Percentiles rank a stretch among this genome's conserved stretches.
Conservation (phyloP, 768 basidiomycete genomes). For the Naganishia friedmannii region DNA sequence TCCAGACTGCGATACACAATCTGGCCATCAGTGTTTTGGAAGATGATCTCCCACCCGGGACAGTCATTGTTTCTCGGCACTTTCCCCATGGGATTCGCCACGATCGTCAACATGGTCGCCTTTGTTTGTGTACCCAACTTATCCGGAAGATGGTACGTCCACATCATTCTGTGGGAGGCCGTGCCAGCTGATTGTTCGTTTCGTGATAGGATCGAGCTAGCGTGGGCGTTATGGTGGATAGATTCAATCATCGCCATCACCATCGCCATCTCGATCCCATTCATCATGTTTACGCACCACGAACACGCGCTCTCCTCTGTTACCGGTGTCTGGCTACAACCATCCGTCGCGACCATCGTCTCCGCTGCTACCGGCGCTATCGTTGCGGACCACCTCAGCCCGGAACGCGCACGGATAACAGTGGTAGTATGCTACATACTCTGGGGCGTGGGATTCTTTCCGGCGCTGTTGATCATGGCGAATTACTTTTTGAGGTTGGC, state of each 20-base stretch:
- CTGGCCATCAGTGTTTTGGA: constrained; percentile 42
- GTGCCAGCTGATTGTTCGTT: too few species aligned
- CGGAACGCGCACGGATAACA: constrained; percentile 60
- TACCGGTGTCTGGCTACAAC: constrained; percentile 70
- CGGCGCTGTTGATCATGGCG: constrained; percentile 67
- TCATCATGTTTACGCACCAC: constrained; percentile 66
- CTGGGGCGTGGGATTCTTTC: constrained; percentile 58
- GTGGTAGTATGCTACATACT: constrained; percentile 58
- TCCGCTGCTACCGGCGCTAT: constrained; percentile 66
- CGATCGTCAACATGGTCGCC: constrained; percentile 49
- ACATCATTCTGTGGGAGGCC: background rate
- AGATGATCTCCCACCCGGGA: constrained; percentile 37
- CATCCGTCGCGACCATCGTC: constrained; percentile 71
- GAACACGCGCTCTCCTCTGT: constrained; percentile 60
- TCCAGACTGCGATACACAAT: constrained; percentile 43
- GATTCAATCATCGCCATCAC: constrained; percentile 60
- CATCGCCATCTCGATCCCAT: constrained; percentile 64
- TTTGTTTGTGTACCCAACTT: constrained; percentile 31
- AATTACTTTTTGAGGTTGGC: constrained; percentile 65
- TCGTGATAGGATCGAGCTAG: constrained; percentile 21
- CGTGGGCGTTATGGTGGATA: constrained; percentile 69
- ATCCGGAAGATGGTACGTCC: constrained; percentile 6
- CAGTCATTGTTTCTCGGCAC: constrained; percentile 47
- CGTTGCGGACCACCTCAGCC: constrained; percentile 58
- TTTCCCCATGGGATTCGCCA: constrained; percentile 49